Base-by-base conservation (phyloP, 352 stramenopile genomes). In the Achlya hypogyna region DNA sequence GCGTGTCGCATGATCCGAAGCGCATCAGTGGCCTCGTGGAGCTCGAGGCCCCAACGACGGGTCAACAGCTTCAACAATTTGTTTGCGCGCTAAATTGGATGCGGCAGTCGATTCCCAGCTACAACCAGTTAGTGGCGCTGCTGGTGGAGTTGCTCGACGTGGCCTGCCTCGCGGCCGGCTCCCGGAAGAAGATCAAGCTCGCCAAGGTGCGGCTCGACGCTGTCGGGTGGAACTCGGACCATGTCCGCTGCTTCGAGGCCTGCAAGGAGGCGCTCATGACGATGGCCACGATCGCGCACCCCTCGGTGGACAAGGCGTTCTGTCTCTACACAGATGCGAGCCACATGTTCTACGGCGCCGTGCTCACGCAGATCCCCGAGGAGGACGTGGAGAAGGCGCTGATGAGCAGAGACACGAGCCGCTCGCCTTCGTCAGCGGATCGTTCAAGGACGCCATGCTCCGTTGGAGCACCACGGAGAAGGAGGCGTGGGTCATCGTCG, bases 1-100 rank as follows among this genome's bases (percentile, higher is more conserved):
- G 63, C n/a, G 31, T 70, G n/a, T 2, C n/a, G n/a, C 42, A 70
- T 35, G 53, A 70, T 32, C 32, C 52, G 16, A 32, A 62, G 16
- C 32, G 63, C 31, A 29, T 70, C 20, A 18, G 14, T 23, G 63
- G 63, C 25, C 23, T 70, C n/a, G 23, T 28, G n/a, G 53, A 69
- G 14, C 4, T 70, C 14, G 20, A 32, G 25, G 14, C 53, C 6
- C 63, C 51, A 22, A 53, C 40, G 31, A 69, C 29, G 20, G n/a
- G 59, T 18, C 69, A 32, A 0, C 68, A 78, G 0, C 49, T 79
- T 18, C 71, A 74, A 29, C 71, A 78, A 52, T 77, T 73, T 25
- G 4, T 79, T 0, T 77, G 71, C 51, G 69, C 71, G 0, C 23
- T 62, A 0, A 77, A 77, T 16, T 77, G 71, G 75, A 77, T 77